These are phyloP conservation scores for Medakamo hakoo DNA, from an alignment of 139 green algal species.

Conservation along the genomic window DNA sequence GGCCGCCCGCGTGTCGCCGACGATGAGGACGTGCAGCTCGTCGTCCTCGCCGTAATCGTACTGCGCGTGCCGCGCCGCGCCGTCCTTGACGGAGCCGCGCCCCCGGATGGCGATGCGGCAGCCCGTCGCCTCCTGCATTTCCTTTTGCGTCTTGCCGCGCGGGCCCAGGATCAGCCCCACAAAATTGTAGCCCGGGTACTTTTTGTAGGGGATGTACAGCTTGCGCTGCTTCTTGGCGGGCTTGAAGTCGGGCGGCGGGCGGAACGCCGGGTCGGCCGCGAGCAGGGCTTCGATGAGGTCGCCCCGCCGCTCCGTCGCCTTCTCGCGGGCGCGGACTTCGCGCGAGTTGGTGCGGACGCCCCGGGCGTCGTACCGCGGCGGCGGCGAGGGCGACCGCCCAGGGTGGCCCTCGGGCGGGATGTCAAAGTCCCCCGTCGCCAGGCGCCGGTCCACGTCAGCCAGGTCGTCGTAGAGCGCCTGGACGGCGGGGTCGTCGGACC, in stretches of 20 bases:
- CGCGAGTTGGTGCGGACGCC: constrained; percentile 80
- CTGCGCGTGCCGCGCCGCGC: constrained; percentile 47
- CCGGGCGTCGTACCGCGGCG: constrained; percentile 80
- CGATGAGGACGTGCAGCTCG: constrained; percentile 94
- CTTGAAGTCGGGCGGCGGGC: constrained; percentile 46
- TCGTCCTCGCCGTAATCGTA: constrained; percentile 91
- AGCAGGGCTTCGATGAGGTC: constrained; percentile 85
- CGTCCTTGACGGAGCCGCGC: constrained; percentile 75
- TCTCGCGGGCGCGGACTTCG: constrained; percentile 61
- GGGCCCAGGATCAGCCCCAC: constrained; percentile 99
- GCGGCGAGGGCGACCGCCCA: constrained; percentile 75
- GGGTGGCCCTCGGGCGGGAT: constrained; percentile 54
- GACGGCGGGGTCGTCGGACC: constrained; percentile 26
- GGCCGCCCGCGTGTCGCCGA: constrained; percentile 71
- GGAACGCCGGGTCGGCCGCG: constrained; percentile 62
- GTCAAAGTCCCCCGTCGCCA: constrained; percentile 23
- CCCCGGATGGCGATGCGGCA: constrained; percentile 90
- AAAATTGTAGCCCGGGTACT: constrained; percentile 93
- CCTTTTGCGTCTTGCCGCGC: constrained; percentile 95
- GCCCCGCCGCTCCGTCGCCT: constrained; percentile 41
- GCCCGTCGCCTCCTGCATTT: constrained; percentile 93
- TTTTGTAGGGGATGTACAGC: constrained; percentile 78
- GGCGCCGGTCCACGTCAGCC: constrained; percentile 23
- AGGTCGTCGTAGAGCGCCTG: constrained; percentile 24
- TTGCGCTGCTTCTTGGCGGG: constrained; percentile 68